These are phyloP conservation scores for Rhodotorula kratochvilovae DNA, from an alignment of 768 basidiomycete genomes.

Conservation along the genomic window DNA sequence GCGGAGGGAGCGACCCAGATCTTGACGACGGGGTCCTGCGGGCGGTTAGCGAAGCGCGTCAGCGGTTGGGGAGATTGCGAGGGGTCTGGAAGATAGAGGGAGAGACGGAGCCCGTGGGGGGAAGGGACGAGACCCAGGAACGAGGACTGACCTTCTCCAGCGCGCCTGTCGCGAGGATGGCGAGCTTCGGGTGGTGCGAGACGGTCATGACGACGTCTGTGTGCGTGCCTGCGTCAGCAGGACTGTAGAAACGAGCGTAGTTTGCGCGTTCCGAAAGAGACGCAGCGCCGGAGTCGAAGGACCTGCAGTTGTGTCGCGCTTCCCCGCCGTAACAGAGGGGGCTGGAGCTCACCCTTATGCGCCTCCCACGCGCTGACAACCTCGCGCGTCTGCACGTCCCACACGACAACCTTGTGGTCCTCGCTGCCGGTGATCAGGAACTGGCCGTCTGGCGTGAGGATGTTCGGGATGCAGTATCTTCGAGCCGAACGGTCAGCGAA, in stretches of 20 bases:
- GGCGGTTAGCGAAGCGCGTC: neutral
- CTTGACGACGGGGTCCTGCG: constrained; percentile 28
- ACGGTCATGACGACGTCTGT: constrained; percentile 29
- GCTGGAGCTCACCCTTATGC: constrained; percentile 61
- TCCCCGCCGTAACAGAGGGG: too few species aligned
- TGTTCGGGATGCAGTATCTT: constrained; percentile 39
- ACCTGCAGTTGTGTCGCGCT: neutral
- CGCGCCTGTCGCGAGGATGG: constrained; percentile 25
- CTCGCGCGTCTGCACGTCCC: constrained; percentile 79
- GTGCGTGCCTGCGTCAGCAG: too few species aligned
- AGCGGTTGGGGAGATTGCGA: neutral
- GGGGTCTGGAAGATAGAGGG: too few species aligned
- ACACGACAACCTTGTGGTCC: constrained; percentile 79
- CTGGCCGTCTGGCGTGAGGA: constrained; percentile 47
- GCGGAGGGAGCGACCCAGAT: constrained; percentile 10
- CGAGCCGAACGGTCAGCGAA: neutral
- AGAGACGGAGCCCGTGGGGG: too few species aligned
- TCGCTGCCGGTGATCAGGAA: constrained; percentile 80
- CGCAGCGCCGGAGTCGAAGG: neutral
- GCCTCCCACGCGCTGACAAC: constrained; percentile 63
- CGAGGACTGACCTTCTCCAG: constrained; percentile 23
- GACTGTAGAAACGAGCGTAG: neutral
- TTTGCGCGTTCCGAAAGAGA: too few species aligned
- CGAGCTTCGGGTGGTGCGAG: constrained; percentile 18
- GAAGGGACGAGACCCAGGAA: too few species aligned